These are phyloP conservation scores for Cyberlindnera suaveolens DNA, from an alignment of 805 yeast genomes.

Conservation along the genomic window DNA sequence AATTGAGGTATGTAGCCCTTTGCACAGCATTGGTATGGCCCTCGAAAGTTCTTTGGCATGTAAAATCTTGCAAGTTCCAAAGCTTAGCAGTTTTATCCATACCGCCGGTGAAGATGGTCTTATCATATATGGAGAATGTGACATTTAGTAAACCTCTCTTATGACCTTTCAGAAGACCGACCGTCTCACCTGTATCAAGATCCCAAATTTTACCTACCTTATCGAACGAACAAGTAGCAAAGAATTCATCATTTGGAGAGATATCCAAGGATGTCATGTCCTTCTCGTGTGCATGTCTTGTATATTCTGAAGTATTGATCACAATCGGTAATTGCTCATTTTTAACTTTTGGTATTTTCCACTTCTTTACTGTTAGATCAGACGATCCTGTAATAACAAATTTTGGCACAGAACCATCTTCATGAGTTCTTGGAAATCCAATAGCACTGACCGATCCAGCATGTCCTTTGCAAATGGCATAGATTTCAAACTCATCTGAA, in stretches of 20 bases:
- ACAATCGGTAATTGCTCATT: constrained; percentile 28
- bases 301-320: constrained; percentile 68
- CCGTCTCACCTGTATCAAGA: constrained; percentile 74
- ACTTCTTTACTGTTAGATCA: constrained; percentile 78
- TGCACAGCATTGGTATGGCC: constrained; percentile 94
- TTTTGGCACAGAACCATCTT: constrained; percentile 39
- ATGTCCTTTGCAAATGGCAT: constrained; percentile 77
- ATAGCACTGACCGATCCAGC: constrained; percentile 82
- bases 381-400: constrained; percentile 85
- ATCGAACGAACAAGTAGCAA: constrained; percentile 94
- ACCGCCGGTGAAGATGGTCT: constrained; percentile 72
- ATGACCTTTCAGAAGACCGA: constrained; percentile 84
- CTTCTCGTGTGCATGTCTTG: constrained; percentile 94
- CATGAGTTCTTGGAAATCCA: constrained; percentile 44
- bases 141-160: constrained; percentile 94
- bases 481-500: constrained; percentile 33
- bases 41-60: constrained; percentile 78
- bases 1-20: constrained; percentile 63
- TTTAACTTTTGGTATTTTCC: constrained; percentile 77
- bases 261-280: constrained; percentile 88
- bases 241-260: constrained; percentile 81
- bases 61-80: constrained; percentile 79
- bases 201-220: constrained; percentile 90
- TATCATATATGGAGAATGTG: constrained; percentile 73
- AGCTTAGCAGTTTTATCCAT: constrained; percentile 89